Evolutionary conservation across 1,284 basidiomycete genomes (phyloP).

Genomic region (Lentinula novae-zelandiae): DNA sequence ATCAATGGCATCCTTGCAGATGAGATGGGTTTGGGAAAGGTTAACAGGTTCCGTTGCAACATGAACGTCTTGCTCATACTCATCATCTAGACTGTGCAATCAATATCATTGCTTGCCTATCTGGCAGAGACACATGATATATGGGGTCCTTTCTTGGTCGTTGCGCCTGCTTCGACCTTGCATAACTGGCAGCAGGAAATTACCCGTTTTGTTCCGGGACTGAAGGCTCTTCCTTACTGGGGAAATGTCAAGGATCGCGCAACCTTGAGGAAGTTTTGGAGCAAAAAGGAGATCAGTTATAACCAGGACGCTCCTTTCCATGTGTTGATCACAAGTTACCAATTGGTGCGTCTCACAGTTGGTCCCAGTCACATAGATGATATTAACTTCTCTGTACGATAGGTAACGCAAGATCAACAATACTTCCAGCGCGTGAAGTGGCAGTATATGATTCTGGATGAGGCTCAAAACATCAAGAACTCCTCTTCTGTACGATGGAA

Average conservation of each 20-base stretch:
- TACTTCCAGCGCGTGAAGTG: conserved; percentile 98
- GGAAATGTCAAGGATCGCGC: conserved; percentile 96
- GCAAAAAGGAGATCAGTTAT: conserved; percentile 96
- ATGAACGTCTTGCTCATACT: conserved; percentile 4
- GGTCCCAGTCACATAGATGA: not conserved
- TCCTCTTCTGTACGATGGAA: conserved; percentile 98
- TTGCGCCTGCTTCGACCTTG: conserved; percentile 95
- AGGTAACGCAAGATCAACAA: conserved; percentile 96
- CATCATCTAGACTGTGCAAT: conserved; percentile 86
- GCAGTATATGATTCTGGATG: conserved; percentile 99
- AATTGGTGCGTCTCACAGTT: conserved; percentile 61
- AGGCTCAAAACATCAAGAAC: conserved; percentile 99
- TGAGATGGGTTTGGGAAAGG: conserved; percentile 98
- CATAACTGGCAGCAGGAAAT: conserved; percentile 99
- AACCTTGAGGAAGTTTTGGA: conserved; percentile 96
- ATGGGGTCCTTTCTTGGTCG: conserved; percentile 99
- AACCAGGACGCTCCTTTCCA: conserved; percentile 96
- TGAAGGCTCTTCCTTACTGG: conserved; percentile 98
- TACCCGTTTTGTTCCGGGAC: conserved; percentile 88
- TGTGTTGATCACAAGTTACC: conserved; percentile 96
- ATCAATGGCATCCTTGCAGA: conserved; percentile 99
- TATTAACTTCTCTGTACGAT: not conserved
- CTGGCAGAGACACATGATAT: conserved; percentile 97
- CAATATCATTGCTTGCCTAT: conserved; percentile 95
- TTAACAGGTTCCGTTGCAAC: conserved; percentile 24